Conservation (phyloP, 306 rosid species). For the Cucurbita pepo region DNA sequence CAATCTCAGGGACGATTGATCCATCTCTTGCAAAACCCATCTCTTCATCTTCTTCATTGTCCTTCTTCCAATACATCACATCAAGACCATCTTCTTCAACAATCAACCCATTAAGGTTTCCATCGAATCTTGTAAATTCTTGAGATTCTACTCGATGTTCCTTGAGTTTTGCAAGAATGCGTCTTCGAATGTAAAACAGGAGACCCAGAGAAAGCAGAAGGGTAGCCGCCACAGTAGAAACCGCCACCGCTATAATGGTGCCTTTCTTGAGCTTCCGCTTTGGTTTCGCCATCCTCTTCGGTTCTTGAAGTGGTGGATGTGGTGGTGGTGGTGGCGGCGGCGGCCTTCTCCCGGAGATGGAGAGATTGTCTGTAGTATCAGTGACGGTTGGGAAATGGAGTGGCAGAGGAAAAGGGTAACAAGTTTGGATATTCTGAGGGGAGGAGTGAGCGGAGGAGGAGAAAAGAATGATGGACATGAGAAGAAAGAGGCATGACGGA, state of each 20-base stretch:
- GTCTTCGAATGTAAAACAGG: slow-evolving; percentile 13
- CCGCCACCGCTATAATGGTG: slow-evolving; percentile 21
- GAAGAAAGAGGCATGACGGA: not conserved
- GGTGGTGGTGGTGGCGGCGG: no score
- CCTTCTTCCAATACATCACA: slow-evolving; percentile 44
- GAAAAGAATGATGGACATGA: slow-evolving; percentile 6
- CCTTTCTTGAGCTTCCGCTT: no score
- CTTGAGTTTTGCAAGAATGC: slow-evolving; percentile 14
- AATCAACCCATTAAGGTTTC: slow-evolving; percentile 34
- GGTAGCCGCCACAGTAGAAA: slow-evolving; percentile 27
- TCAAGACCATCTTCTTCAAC: slow-evolving; percentile 64
- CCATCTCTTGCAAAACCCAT: not conserved
- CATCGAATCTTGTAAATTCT: slow-evolving; percentile 25
- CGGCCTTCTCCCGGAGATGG: not conserved
- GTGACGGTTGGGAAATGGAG: slow-evolving; percentile 6
- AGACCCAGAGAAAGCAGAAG: slow-evolving; percentile 24
- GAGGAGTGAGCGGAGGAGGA: slow-evolving; percentile 18
- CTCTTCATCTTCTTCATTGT: not conserved
- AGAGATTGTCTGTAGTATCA: not conserved
- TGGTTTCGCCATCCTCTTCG: no score
- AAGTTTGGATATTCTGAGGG: slow-evolving; percentile 44
- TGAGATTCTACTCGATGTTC: not conserved
- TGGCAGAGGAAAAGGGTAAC: slow-evolving; percentile 14
- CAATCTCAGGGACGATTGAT: no score
- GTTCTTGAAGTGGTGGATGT: not conserved